Evolutionary conservation across 2,329 filamentous ascomycete genomes (phyloP), one percentile per base, ranked within the genome.

Genomic region (Fusarium sp.): DNA sequence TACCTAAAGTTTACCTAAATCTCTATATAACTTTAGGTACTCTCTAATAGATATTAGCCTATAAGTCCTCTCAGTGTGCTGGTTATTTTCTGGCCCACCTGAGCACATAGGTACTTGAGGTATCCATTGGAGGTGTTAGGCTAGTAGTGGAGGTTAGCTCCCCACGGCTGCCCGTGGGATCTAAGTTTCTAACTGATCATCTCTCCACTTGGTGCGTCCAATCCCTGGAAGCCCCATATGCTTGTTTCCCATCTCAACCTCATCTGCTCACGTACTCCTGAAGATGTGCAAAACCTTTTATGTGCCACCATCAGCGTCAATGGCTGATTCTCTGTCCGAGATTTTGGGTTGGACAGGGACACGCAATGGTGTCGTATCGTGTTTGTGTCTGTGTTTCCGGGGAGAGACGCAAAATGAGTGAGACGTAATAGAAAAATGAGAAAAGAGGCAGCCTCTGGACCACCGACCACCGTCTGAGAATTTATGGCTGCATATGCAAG

Each of bases 71-170:
- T n/a, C n/a, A n/a, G n/a, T n/a, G n/a, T n/a, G n/a, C n/a, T n/a
- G n/a, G n/a, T n/a, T n/a, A n/a, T n/a, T n/a, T n/a, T n/a, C n/a
- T n/a, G n/a, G n/a, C n/a, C n/a, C n/a, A n/a, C n/a, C n/a, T n/a
- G n/a, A n/a, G n/a, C n/a, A n/a, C n/a, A n/a, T n/a, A n/a, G n/a
- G n/a, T n/a, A n/a, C n/a, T n/a, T n/a, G n/a, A n/a, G n/a, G n/a
- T n/a, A n/a, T n/a, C 71, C 71, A 69, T 67, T 57, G 69, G 25
- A 6, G 25, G 25, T 25, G 25, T 25, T n/a, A n/a, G n/a, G n/a
- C n/a, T n/a, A n/a, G n/a, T n/a, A n/a, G n/a, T n/a, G 4, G 23
- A 31, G 13, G 29, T 31, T 64, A 73, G 71, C 71, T 73, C 60
- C 71, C 70, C 65, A 70, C 67, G 66, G 69, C 53, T 53, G 59